Evolutionary conservation across 371 early-diverging fungal species (phyloP), one percentile per base, ranked within the genome.

Genomic region (Thermomucor indicae-seudaticae): DNA sequence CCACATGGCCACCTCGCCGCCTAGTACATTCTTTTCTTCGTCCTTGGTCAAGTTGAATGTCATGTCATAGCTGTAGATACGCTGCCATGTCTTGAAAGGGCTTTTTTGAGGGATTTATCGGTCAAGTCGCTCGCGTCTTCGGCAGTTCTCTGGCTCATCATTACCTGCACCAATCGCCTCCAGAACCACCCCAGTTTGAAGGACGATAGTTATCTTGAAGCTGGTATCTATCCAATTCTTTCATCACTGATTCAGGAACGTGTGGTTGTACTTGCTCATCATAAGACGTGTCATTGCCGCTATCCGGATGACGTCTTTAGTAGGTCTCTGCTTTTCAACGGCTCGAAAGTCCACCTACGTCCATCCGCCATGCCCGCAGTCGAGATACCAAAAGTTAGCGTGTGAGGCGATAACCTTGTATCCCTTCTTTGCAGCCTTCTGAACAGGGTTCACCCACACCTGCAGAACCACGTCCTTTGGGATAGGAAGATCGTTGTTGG

Each of bases 51-150:
- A 61, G 24, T 80, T 81, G 35, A 71, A 72, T 2, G 78, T 72
- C 24, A 84, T 74, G 51, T 90, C 88, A 51, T 85, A 91, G 48
- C 66, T 64, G 54, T 91, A 91, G 4, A 90, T 76, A 34, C 82
- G 79, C 72, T 87, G 88, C 90, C 90, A 90, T 20, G 78, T 72
- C 70, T 91, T 91, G 76, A 75, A 89, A 16, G 90, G 90, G 41
- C 79, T 85, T 42, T 4, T 20, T 23, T 16, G 16, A n/a, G n/a
- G n/a, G 11, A 28, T 29, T 11, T 28, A 22, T 0, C n/a, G 7
- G 8, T 3, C 8, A 14, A 11, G 17, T 30, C 19, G 16, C 10
- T 28, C 4, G n/a, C 24, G 16, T 37, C 16, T 7, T 17, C 24
- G 11, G 14, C 32, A 8, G 41, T n/a, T 35, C 37, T 16, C n/a